These are phyloP conservation scores for Pelargonium australe DNA, from an alignment of 441 rosid species.

Conservation along the genomic window DNA sequence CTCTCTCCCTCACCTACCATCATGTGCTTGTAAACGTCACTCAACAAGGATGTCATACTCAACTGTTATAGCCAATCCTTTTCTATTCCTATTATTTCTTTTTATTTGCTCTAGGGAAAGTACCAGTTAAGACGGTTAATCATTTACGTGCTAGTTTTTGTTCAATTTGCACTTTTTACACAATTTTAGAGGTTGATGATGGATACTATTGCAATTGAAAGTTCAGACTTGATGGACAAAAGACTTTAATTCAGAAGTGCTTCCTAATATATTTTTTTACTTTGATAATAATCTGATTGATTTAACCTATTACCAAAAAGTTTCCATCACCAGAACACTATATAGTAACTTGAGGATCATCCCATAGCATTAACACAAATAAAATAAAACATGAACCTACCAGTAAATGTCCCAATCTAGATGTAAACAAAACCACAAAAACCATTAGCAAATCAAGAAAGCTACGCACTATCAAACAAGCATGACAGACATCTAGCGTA, in stretches of 20 bases:
- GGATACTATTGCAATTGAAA: not conserved
- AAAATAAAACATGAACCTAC: slow-evolving; percentile 1
- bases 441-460: not conserved
- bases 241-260: not conserved
- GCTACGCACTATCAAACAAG: not conserved
- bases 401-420: not conserved
- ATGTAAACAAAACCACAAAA: not conserved
- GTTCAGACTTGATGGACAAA: not conserved
- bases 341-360: not conserved
- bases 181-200: not conserved
- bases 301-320: not conserved
- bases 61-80: not conserved
- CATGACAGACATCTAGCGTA: not conserved
- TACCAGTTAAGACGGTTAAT: not conserved
- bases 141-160: not conserved
- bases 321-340: not conserved
- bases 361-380: slow-evolving; percentile 3
- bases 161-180: not conserved
- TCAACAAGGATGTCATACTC: not conserved
- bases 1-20: not conserved
- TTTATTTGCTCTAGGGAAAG: not conserved
- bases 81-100: not conserved
- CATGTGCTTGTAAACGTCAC: not conserved
- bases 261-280: not conserved
- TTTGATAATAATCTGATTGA: not conserved